Percentiles rank a stretch among this genome's conserved stretches.
Evolutionary conservation across 2,329 filamentous ascomycete species (phyloP).

Genomic region (Colletotrichum phormii): DNA sequence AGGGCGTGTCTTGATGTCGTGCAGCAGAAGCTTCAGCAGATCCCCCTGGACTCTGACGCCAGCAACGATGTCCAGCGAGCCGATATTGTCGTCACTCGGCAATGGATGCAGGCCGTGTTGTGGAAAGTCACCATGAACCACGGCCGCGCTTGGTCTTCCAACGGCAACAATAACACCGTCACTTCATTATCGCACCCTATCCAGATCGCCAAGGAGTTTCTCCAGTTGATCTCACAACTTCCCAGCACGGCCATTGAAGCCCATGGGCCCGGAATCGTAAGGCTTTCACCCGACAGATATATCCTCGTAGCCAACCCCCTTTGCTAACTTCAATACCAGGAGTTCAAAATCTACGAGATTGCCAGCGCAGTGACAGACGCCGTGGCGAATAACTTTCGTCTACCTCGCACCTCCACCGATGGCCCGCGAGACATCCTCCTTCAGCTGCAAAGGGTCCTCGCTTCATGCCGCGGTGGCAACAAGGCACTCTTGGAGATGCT

Average conservation of each 20-base stretch:
- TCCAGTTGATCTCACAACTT: constrained; percentile 54
- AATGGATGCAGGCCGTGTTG: constrained; percentile 63
- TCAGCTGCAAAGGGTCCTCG: constrained; percentile 52
- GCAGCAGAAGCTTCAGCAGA: constrained; percentile 56
- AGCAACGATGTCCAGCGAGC: constrained; percentile 62
- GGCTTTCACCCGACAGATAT: too few relatives aligned
- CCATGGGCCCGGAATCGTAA: constrained; percentile 58
- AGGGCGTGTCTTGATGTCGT: constrained; percentile 51
- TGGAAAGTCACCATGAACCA: constrained; percentile 55
- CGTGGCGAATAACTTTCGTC: constrained; percentile 44
- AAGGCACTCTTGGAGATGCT: constrained; percentile 51
- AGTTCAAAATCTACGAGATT: constrained; percentile 61
- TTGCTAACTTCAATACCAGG: constrained; percentile 31
- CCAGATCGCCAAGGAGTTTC: constrained; percentile 58
- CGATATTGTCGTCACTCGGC: constrained; percentile 60
- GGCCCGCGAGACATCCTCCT: constrained; percentile 49
- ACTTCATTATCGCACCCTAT: constrained; percentile 50
- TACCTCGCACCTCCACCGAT: constrained; percentile 22
- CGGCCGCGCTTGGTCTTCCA: constrained; percentile 41
- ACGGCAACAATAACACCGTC: constrained; percentile 2
- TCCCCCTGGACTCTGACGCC: constrained; percentile 49
- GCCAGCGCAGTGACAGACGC: constrained; percentile 57
- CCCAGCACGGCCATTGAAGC: constrained; percentile 60
- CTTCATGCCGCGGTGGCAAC: constrained; percentile 56
- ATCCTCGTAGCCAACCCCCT: not conserved